phyloP scores from a whole-genome alignment of 352 stramenopile genomes.

The Pythium phragmiticola region DNA sequence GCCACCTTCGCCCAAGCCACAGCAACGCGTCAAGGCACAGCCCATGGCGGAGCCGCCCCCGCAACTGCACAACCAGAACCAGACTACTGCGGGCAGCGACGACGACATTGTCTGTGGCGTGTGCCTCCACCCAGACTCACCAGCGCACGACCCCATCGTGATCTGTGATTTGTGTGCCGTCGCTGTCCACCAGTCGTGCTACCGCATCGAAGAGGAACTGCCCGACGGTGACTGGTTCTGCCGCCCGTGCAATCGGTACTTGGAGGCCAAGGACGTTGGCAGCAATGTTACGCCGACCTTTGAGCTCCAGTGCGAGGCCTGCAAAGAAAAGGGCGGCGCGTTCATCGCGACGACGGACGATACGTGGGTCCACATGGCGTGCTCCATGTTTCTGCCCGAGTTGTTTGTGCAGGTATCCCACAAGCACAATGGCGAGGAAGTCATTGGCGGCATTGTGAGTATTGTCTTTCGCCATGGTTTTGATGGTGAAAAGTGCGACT shows the following conservation, averaged over 20 bases:
- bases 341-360: constrained; percentile 45
- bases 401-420: constrained; percentile 41
- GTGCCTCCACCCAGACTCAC: constrained; percentile 62
- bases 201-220: constrained; percentile 51
- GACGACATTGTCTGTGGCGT: constrained; percentile 64
- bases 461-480: background rate
- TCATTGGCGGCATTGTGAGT: constrained; percentile 54
- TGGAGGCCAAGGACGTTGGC: constrained; percentile 39
- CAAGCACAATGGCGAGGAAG: constrained; percentile 42
- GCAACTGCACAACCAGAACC: background rate
- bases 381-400: constrained; percentile 80
- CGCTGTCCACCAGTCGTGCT: constrained; percentile 81
- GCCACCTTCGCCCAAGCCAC: background rate
- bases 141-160: constrained; percentile 73
- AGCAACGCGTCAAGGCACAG: background rate
- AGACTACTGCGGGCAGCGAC: constrained; percentile 25
- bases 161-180: constrained; percentile 75
- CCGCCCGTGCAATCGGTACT: constrained; percentile 55
- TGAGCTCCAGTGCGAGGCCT: constrained; percentile 55
- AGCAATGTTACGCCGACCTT: constrained; percentile 52
- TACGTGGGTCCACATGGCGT: constrained; percentile 74
- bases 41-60: background rate
- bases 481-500: background rate
- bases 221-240: constrained; percentile 81
- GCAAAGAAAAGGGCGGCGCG: constrained; percentile 49